Base-by-base conservation (phyloP, 2,329 filamentous ascomycete genomes). In the Botrytis porri region DNA sequence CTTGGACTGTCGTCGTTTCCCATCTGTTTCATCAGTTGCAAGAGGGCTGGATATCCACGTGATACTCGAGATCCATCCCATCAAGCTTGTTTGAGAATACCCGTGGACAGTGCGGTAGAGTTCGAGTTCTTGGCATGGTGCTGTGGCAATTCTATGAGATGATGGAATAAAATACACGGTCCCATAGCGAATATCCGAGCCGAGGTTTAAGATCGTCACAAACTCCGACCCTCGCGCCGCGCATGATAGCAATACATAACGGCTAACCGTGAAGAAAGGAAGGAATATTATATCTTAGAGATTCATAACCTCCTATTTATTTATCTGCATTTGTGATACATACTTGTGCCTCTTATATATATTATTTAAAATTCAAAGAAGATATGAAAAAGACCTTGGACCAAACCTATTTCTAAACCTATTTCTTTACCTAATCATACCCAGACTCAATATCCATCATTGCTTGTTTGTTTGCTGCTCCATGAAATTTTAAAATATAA, bases 161-260 rank as follows among this genome's bases (percentile, higher is more conserved):
- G 45, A 66, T 14, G 32, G 63, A 65, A 48, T 45, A 16, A 41
- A 57, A 41, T 22, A 35, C 65, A 67, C 48, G 48, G 39, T 12
- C 65, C n/a, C 48, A 41, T n/a, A 18, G 35, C 16, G n/a, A 66
- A 54, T 64, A 54, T 71, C 61, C 61, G 70, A 71, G 37, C 70
- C 70, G 70, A 71, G 70, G 70, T 66, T 54, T 51, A 71, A 71
- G 32, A 57, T 57, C 29, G 65, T 69, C 35, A 10, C 48, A 57
- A 67, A 67, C 35, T 41, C 48, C 65, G 65, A 57, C 65, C 9
- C 39, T 70, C n/a, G 22, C 32, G 51, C 39, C 25, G 66, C 29
- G 57, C 67, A 63, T 63, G 57, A 62, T 63, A 57, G 51, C n/a
- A 57, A 29, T 29, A 54, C 51, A 54, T 29, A 54, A 54, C 51